Base-by-base conservation (phyloP, 345 rosid genomes). In the Eucalyptus caleyi region DNA sequence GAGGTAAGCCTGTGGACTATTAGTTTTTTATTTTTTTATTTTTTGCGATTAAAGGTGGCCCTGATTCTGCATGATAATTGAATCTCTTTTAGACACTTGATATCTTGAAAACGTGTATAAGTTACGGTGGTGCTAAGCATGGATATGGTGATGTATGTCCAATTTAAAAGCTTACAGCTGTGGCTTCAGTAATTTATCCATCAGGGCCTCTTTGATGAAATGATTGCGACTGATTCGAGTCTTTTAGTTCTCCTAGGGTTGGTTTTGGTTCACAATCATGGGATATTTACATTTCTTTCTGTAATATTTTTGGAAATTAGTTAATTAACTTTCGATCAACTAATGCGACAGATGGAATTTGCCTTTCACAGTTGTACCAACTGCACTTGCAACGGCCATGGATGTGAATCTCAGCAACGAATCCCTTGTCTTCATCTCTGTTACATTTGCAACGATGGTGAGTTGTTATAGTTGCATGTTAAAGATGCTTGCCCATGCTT, bases 401-500 rank as follows among this genome's bases (percentile, higher is more conserved):
- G 99, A 97, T 93, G 93, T 98, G 91, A 95, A 97, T 92, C 94
- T 98, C 92, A 98, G 99, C 95, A 98, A 98, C 53, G 99, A 92
- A 90, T 98, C 99, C 91, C 99, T 98, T 90, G 98, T 98, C 92
- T 96, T 97, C 93, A 96, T 98, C 95, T 96, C 99, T 69, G 99
- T 97, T 89, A 97, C 99, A 14, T 98, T 98, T 95, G 99, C 99
- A 69, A 98, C 99, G 89, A 98, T 98, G 99, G 99, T 97, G 89
- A 83, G 98, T 94, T 89, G 85, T 62, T 32, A 65, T 80, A 89
- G 90, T 88, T 85, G n/a, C 72, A 42, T 51, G 81, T 87, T 50
- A 59, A 51, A 67, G 72, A 51, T 49, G 42, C 47, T n/a, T 27
- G 44, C 85, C 50, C 69, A 12, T 34, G n/a, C 26, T 23, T 23